A percentile compares a stretch with the other conserved stretches of the same genome.
phyloP scores from a whole-genome alignment of 257 asterid species.

The Parsonsia alboflavescens region DNA sequence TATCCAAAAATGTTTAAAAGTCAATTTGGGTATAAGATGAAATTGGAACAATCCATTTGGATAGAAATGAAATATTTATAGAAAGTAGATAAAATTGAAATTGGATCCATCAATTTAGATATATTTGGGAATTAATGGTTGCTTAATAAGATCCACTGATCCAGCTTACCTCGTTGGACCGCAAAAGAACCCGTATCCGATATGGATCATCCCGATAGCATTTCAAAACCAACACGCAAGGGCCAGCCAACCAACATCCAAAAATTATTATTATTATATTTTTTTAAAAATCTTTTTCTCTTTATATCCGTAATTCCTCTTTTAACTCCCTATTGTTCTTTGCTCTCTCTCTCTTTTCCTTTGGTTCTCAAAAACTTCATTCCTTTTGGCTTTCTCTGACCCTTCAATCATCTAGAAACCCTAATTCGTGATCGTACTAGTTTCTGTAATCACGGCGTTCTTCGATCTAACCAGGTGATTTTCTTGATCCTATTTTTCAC shows the following conservation, averaged over 20 bases:
- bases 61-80: too few relatives aligned
- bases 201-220: neutral
- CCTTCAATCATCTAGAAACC: neutral
- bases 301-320: neutral
- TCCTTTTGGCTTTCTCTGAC: neutral
- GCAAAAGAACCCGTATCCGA: neutral
- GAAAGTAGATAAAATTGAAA: too few relatives aligned
- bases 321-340: neutral
- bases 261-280: neutral
- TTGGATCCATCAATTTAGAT: too few relatives aligned
- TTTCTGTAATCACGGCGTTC: neutral
- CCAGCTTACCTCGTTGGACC: neutral
- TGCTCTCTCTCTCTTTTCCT: neutral
- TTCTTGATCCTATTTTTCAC: neutral
- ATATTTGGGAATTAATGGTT: too few relatives aligned
- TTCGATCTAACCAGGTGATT: slow-evolving; percentile 17
- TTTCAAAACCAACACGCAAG: neutral
- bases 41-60: too few relatives aligned
- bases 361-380: neutral
- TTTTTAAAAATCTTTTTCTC: neutral
- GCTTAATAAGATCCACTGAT: too few relatives aligned
- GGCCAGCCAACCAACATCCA: too few relatives aligned
- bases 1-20: too few relatives aligned
- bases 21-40: too few relatives aligned
- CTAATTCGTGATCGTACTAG: neutral